Percentiles rank a stretch among this genome's conserved stretches.
Evolutionary conservation across 805 yeast species (phyloP).

Genomic region (Clavispora carvajalis): DNA sequence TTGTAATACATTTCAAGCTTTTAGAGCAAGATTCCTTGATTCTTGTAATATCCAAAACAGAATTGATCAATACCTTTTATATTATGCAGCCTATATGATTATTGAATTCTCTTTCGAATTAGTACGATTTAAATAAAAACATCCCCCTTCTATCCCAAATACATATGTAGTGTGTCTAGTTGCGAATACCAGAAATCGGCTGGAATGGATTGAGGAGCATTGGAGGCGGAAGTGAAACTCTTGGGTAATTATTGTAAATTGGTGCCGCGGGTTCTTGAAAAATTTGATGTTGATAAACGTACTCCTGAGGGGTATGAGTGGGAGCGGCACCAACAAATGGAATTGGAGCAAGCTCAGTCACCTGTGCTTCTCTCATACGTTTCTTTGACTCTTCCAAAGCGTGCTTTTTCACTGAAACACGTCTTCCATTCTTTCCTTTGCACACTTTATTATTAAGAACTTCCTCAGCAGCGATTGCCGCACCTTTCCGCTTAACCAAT

Average conservation of each 20-base stretch:
- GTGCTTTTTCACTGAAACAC: conserved; percentile 31
- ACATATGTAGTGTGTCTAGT: neutral
- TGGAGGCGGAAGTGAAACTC: conserved; percentile 2
- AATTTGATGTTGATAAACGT: neutral
- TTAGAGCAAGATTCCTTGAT: too few species aligned
- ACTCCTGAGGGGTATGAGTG: neutral
- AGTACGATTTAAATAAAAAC: too few species aligned
- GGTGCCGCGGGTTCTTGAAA: neutral
- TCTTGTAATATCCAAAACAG: neutral
- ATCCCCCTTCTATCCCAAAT: too few species aligned
- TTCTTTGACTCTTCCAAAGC: conserved; percentile 3
- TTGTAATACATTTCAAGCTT: too few species aligned
- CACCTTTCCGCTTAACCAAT: conserved; percentile 27
- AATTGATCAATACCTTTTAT: too few species aligned
- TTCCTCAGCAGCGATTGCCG: conserved; percentile 29
- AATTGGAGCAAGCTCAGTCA: conserved; percentile 9
- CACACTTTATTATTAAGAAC: conserved; percentile 39
- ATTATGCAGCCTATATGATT: neutral
- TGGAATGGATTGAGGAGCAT: conserved; percentile 1
- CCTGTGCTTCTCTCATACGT: conserved; percentile 3
- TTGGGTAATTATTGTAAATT: neutral
- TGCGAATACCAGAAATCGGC: conserved; percentile 1
- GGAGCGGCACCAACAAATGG: conserved; percentile 1
- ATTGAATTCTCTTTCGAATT: too few species aligned
- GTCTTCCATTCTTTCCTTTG: conserved; percentile 40